phyloP scores from a whole-genome alignment of 352 stramenopile species.

The Pythium vanterpoolii region DNA sequence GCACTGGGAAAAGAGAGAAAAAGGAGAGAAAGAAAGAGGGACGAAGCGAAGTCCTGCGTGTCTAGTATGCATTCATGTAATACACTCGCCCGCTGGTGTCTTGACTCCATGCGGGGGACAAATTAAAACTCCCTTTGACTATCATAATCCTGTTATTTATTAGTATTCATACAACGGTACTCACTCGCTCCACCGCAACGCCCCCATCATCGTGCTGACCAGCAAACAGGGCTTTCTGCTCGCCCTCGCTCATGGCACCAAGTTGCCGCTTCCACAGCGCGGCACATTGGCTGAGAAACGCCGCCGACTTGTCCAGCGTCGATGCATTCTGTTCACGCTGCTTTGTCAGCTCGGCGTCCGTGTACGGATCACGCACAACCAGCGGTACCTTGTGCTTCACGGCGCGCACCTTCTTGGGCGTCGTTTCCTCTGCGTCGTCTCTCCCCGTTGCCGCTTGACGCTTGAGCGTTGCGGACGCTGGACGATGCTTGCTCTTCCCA shows the following conservation, averaged over 20 bases:
- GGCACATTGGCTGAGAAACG: conserved; percentile 30
- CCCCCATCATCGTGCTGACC: not conserved
- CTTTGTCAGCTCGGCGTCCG: not conserved
- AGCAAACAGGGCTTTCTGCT: conserved; percentile 2
- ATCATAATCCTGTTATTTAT: not conserved
- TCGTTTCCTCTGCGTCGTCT: not conserved
- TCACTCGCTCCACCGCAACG: not conserved
- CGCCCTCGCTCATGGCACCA: not conserved
- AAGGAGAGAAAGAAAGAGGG: not conserved
- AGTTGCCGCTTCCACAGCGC: conserved; percentile 34
- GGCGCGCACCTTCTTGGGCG: not conserved
- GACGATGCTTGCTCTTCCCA: not conserved
- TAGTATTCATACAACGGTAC: conserved; percentile 6
- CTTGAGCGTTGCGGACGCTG: not conserved
- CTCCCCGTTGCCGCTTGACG: not conserved
- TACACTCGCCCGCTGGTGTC: too few relatives aligned
- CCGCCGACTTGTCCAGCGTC: conserved; percentile 14
- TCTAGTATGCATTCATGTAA: conserved; percentile 14
- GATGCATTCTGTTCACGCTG: conserved; percentile 16
- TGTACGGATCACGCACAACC: not conserved
- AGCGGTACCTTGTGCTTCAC: not conserved
- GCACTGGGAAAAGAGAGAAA: too few relatives aligned
- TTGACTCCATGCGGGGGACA: too few relatives aligned
- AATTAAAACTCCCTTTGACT: not conserved
- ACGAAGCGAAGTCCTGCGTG: not conserved